Evolutionary conservation across 1,284 basidiomycete species (phyloP).

Genomic region (Phlebopus sp.): DNA sequence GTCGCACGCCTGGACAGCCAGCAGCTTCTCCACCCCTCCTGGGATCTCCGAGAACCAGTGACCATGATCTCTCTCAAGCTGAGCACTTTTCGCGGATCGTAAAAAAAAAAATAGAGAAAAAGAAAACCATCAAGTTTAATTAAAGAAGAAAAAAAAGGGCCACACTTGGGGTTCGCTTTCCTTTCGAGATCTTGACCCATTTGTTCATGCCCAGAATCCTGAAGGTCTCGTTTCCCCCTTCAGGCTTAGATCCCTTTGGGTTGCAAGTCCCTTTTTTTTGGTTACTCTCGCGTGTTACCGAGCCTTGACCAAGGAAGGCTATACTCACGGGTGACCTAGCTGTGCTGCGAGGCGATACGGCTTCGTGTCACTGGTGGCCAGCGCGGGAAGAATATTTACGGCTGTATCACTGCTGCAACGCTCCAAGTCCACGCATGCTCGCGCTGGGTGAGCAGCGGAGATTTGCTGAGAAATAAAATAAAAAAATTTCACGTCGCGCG

Average conservation of each 20-base stretch:
- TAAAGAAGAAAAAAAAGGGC: conserved; percentile 3
- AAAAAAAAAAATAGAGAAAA: not conserved
- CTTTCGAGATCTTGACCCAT: conserved; percentile 22
- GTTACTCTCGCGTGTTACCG: conserved; percentile 29
- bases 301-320: conserved; percentile 31
- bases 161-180: conserved; percentile 1
- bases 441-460: conserved; percentile 27
- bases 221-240: conserved; percentile 22
- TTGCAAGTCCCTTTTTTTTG: conserved; percentile 21
- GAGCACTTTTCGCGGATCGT: conserved; percentile 6
- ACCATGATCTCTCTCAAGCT: conserved; percentile 4
- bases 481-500: too few species aligned
- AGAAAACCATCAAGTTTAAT: conserved; percentile 1
- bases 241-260: conserved; percentile 23
- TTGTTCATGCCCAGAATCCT: conserved; percentile 12
- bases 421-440: conserved; percentile 9
- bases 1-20: conserved; percentile 15
- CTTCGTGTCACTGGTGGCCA: conserved; percentile 9
- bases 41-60: conserved; percentile 21
- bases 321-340: conserved; percentile 27
- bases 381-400: conserved; percentile 18
- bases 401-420: conserved; percentile 6
- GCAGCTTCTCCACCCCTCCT: conserved; percentile 21
- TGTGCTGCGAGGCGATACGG: conserved; percentile 24
- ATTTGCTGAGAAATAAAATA: conserved; percentile 25